Conservation (phyloP, 108 stramenopile species). For the Cylindrotheca closterium region DNA sequence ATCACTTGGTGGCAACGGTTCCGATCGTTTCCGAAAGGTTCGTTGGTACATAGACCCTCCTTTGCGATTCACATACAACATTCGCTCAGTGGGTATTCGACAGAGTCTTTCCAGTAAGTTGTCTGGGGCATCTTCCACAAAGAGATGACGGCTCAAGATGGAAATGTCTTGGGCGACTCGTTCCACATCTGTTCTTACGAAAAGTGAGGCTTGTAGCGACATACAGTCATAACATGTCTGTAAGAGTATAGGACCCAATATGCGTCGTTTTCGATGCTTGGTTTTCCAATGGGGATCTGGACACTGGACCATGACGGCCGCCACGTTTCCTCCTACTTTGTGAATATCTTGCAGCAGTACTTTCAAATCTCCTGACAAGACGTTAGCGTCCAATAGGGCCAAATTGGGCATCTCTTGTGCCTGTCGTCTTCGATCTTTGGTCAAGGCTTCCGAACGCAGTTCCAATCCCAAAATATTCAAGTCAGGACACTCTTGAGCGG, state of each 20-base stretch:
- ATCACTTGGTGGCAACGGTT: neutral
- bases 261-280: neutral
- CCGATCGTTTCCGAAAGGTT: neutral
- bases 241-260: neutral
- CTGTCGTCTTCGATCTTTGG: neutral
- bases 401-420: neutral
- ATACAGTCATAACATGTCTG: neutral
- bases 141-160: neutral
- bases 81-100: neutral
- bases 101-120: neutral
- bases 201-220: neutral
- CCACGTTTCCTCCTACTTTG: neutral
- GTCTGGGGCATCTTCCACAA: neutral
- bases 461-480: neutral
- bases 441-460: neutral
- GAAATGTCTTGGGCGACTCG: neutral
- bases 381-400: neutral
- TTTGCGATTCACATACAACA: neutral
- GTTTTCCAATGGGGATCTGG: neutral
- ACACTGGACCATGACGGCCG: neutral
- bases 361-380: neutral
- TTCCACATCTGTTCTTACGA: neutral
- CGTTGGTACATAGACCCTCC: neutral
- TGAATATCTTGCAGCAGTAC: neutral
- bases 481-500: neutral